Percentiles rank a stretch among this genome's conserved stretches.
phyloP scores from a whole-genome alignment of 2,329 filamentous ascomycete genomes.

The Mariannaea elegans region DNA sequence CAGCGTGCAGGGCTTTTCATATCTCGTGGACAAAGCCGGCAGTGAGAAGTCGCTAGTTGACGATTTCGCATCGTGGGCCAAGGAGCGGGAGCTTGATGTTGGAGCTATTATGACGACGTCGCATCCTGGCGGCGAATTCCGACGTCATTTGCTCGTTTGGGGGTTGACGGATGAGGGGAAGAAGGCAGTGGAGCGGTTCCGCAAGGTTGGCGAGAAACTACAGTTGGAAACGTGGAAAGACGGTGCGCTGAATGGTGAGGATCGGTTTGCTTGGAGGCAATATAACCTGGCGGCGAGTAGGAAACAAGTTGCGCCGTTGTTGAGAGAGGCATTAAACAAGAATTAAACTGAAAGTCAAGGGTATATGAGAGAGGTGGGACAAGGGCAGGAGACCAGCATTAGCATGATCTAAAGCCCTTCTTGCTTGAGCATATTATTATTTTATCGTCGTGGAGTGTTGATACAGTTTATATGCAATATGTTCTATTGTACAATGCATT shows the following conservation, averaged over 20 bases:
- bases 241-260: constrained; percentile 57
- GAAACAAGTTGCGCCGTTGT: constrained; percentile 74
- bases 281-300: constrained; percentile 67
- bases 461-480: constrained; percentile 2
- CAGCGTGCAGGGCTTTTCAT: constrained; percentile 69
- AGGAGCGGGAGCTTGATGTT: constrained; percentile 68
- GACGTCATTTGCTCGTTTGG: constrained; percentile 75
- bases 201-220: constrained; percentile 56
- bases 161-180: constrained; percentile 61
- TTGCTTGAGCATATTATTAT: constrained; percentile 8
- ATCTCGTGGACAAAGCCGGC: constrained; percentile 64
- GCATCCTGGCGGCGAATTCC: constrained; percentile 62
- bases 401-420: not conserved
- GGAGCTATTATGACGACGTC: constrained; percentile 76
- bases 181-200: constrained; percentile 64
- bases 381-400: not conserved
- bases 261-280: constrained; percentile 74
- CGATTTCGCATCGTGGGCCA: constrained; percentile 61
- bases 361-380: constrained; percentile 1
- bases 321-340: constrained; percentile 64
- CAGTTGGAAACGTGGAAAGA: constrained; percentile 64
- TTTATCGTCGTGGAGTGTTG: constrained; percentile 15
- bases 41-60: constrained; percentile 55
- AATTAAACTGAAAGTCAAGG: constrained; percentile 19
- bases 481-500: constrained; percentile 16